Evolutionary conservation across 202 grass and related monocot species (phyloP).

Genomic region (Hordeum pubiflorum): DNA sequence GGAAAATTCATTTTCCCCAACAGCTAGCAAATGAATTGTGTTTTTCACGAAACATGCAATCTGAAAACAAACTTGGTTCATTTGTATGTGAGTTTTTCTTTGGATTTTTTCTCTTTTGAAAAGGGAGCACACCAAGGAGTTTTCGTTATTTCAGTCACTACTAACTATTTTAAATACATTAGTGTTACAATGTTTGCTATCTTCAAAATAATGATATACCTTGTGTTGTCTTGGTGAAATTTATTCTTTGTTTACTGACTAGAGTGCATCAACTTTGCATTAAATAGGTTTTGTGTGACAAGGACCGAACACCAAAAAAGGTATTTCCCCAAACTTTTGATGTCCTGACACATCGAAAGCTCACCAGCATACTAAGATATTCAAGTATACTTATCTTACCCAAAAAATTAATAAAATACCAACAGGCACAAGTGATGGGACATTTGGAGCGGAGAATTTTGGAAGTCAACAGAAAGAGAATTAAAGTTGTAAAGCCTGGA

Average conservation of each 20-base stretch:
- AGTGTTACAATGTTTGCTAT: not conserved
- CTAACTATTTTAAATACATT: constrained; percentile 8
- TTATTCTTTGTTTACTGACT: constrained; percentile 6
- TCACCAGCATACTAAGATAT: constrained; percentile 9
- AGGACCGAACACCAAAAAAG: constrained; percentile 70
- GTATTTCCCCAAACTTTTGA: constrained; percentile 26
- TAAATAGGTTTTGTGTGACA: constrained; percentile 82
- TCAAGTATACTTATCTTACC: not conserved
- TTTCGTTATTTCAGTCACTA: not conserved
- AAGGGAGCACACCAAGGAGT: too few relatives aligned
- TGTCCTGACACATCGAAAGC: not conserved
- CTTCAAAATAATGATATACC: constrained; percentile 6
- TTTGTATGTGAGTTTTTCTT: not conserved
- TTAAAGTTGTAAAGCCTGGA: constrained; percentile 96
- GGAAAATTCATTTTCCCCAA: not conserved
- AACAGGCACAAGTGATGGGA: constrained; percentile 66
- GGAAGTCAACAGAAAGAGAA: constrained; percentile 75
- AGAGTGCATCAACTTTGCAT: constrained; percentile 19
- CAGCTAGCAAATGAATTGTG: not conserved
- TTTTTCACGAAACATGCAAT: not conserved
- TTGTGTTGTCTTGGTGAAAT: not conserved
- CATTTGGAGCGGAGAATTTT: constrained; percentile 86
- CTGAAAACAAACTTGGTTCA: not conserved
- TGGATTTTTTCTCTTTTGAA: too few relatives aligned
- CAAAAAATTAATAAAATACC: not conserved